Evolutionary conservation across 2,329 filamentous ascomycete species (phyloP), one percentile per base, ranked within the genome.

Genomic region (Claviceps pazoutovae): DNA sequence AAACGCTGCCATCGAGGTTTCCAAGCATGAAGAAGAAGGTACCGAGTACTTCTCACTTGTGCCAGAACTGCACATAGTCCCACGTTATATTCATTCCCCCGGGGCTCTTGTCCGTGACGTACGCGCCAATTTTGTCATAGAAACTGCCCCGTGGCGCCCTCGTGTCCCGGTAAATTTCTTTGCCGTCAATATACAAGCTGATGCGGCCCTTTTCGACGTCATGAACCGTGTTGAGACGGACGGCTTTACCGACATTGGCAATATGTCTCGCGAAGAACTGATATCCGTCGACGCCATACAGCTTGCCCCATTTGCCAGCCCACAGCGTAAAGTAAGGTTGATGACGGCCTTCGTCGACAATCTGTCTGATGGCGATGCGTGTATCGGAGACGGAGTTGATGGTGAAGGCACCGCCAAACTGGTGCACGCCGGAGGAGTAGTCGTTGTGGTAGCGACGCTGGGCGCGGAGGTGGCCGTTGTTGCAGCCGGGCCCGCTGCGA

Each of bases 81-180:
- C 58, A 59, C 8, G 57, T 56, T 38, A 60, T 55, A 21, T 48
- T 56, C 13, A 60, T 21, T 13, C 39, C 51, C 8, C 59, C 59
- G 6, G 48, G 55, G 13, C 59, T 58, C 14, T 47, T 56, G 45
- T 59, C 55, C 14, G 59, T 61, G 5, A 56, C 55, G 45, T 60
- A 61, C n/a, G 59, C 58, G 36, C 59, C 59, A 41, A 57, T 49
- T 50, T 60, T 60, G 52, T 61, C 59, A 37, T 60, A 60, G 34
- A 60, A 61, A 51, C 53, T 55, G n/a, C 58, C 59, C 16, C 50
- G 48, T 1, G 59, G 59, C 13, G 58, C 57, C 17, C 51, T 54
- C 17, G 56, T 47, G 41, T 59, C 57, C 1, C 51, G 52, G 41
- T 45, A 60, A 37, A 51, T 47, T 47, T 58, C 50, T 19, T 55